phyloP scores from a whole-genome alignment of 2,329 filamentous ascomycete genomes.

The Dichotomopilus funicola region DNA sequence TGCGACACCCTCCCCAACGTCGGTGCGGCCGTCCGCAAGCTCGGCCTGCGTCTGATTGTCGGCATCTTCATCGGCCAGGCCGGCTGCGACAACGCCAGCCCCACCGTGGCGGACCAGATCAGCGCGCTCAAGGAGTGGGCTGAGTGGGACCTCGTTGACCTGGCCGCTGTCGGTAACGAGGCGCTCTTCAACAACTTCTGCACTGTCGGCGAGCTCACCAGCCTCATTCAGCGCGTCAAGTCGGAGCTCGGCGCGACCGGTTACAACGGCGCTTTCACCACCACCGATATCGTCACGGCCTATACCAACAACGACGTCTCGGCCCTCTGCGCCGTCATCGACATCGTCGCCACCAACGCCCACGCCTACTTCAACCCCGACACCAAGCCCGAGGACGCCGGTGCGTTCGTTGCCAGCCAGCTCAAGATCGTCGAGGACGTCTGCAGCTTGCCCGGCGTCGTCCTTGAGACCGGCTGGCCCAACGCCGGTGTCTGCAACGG shows the following conservation, averaged over 20 bases:
- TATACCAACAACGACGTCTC: slow-evolving; percentile 60
- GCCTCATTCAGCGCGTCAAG: slow-evolving; percentile 65
- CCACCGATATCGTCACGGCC: slow-evolving; percentile 75
- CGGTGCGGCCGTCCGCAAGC: slow-evolving; percentile 57
- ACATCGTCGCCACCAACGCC: slow-evolving; percentile 78
- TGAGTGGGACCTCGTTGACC: slow-evolving; percentile 67
- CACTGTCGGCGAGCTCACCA: slow-evolving; percentile 56
- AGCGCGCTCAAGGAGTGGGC: slow-evolving; percentile 64
- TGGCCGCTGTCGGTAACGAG: slow-evolving; percentile 89
- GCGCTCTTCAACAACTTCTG: slow-evolving; percentile 70
- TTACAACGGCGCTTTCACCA: slow-evolving; percentile 72
- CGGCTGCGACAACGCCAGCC: slow-evolving; percentile 49
- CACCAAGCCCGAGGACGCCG: slow-evolving; percentile 58
- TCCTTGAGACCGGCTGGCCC: slow-evolving; percentile 91
- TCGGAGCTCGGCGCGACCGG: slow-evolving; percentile 53
- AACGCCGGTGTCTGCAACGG: slow-evolving; percentile 64
- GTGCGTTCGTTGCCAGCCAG: slow-evolving; percentile 68
- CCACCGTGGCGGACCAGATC: slow-evolving; percentile 66
- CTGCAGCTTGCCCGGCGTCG: slow-evolving; percentile 70
- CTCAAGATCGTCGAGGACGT: slow-evolving; percentile 61
- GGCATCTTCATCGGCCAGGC: slow-evolving; percentile 76
- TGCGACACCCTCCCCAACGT: slow-evolving; percentile 75
- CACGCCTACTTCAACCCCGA: slow-evolving; percentile 89
- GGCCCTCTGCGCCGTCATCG: slow-evolving; percentile 64
- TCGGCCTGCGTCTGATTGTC: slow-evolving; percentile 73